These are phyloP conservation scores for Cyclotella baltica DNA, from an alignment of 108 stramenopile species.

Conservation along the genomic window DNA sequence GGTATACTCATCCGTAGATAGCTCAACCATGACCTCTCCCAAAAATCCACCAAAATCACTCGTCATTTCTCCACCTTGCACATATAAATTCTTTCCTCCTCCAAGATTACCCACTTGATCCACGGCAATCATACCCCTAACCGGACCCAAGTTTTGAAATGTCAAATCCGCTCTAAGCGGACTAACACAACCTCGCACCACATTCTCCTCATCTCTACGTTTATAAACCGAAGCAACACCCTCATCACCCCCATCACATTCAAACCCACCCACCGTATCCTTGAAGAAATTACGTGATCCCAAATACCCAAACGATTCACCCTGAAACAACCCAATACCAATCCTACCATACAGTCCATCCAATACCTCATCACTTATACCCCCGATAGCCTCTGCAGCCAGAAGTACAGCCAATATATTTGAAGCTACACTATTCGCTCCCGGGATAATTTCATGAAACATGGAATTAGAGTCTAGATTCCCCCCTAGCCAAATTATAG, in stretches of 20 bases:
- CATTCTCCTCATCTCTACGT: constrained; percentile 43
- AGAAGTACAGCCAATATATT: constrained; percentile 79
- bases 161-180: constrained; percentile 78
- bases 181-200: constrained; percentile 71
- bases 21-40: constrained; percentile 68
- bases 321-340: constrained; percentile 87
- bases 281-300: constrained; percentile 78
- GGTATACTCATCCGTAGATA: constrained; percentile 50
- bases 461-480: constrained; percentile 82
- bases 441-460: constrained; percentile 85
- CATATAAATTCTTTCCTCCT: constrained; percentile 64
- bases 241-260: constrained; percentile 55
- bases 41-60: constrained; percentile 64
- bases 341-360: constrained; percentile 71
- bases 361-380: constrained; percentile 60
- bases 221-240: constrained; percentile 64
- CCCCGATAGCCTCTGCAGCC: constrained; percentile 80
- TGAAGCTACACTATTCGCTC: constrained; percentile 79
- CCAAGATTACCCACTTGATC: constrained; percentile 82
- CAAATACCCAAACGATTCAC: constrained; percentile 79
- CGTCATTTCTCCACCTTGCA: constrained; percentile 63
- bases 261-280: constrained; percentile 73
- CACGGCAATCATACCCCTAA: constrained; percentile 83
- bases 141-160: constrained; percentile 71
- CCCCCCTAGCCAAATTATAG: constrained; percentile 65